These are phyloP conservation scores for Hericium rajendrae DNA, from an alignment of 768 basidiomycete species.

Conservation along the genomic window DNA sequence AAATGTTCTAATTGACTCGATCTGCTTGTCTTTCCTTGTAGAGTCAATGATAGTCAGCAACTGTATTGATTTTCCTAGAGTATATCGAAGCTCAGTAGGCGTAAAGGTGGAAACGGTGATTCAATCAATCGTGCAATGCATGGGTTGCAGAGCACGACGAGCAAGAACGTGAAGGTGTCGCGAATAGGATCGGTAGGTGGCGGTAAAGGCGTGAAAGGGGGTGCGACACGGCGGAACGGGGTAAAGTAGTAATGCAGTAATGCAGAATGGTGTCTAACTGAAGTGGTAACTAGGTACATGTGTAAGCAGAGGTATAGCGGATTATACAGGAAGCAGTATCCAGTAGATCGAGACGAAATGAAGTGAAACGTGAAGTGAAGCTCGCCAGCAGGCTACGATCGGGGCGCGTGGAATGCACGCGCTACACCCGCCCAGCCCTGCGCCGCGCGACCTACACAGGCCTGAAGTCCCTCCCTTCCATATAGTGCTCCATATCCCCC, in stretches of 20 bases:
- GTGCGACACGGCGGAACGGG: constrained; percentile 5
- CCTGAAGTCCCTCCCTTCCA: constrained; percentile 6
- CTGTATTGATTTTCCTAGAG: no score
- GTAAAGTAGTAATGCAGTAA: neutral
- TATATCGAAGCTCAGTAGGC: no score
- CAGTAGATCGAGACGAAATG: neutral
- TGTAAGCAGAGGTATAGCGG: neutral
- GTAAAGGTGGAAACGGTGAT: neutral
- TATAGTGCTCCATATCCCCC: constrained; percentile 31
- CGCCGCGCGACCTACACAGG: neutral
- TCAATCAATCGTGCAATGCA: neutral
- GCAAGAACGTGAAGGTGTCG: neutral
- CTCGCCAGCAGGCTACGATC: neutral
- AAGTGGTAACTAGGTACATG: constrained; percentile 4
- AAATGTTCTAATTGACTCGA: neutral
- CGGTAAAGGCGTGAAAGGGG: constrained; percentile 8
- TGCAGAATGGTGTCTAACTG: constrained; percentile 3
- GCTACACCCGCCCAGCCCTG: neutral
- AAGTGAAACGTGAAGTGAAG: neutral
- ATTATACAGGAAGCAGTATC: neutral
- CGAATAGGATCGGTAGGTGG: neutral
- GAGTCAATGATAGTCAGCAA: no score
- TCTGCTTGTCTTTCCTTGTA: no score
- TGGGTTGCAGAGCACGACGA: neutral
- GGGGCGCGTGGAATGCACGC: neutral